These are phyloP conservation scores for Basidiobolus heterosporus DNA, from an alignment of 371 early-diverging fungal species.

Conservation along the genomic window DNA sequence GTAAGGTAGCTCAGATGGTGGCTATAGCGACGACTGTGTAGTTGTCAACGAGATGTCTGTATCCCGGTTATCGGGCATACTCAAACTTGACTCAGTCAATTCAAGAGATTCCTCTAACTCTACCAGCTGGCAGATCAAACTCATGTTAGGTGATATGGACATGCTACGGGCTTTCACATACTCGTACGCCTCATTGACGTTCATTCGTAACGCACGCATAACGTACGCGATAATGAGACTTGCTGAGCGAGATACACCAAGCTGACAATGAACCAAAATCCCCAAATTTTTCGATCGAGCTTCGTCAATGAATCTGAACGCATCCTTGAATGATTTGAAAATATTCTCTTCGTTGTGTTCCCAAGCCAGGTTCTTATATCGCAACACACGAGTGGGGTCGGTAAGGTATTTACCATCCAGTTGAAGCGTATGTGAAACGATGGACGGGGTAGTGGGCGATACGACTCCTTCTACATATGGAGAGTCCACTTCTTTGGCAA, in stretches of 20 bases:
- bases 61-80: no score
- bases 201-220: conserved; percentile 44
- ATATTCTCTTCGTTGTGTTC: conserved; percentile 57
- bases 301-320: conserved; percentile 53
- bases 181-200: conserved; percentile 51
- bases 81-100: no score
- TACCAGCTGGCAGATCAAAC: conserved; percentile 55
- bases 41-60: no score
- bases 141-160: conserved; percentile 63
- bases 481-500: conserved; percentile 51
- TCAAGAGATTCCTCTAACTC: conserved; percentile 44
- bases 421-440: no score
- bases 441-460: no score
- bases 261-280: conserved; percentile 74
- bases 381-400: no score
- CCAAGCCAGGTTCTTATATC: conserved; percentile 49
- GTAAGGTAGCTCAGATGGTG: no score
- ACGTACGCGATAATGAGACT: conserved; percentile 73
- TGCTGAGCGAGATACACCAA: conserved; percentile 79
- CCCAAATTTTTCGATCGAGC: conserved; percentile 31
- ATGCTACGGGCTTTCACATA: conserved; percentile 53
- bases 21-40: no score
- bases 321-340: conserved; percentile 32
- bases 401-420: no score
- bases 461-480: conserved; percentile 6